Conservation (phyloP, 2,329 filamentous ascomycete genomes). For the Colletotrichum orchidophilum region DNA sequence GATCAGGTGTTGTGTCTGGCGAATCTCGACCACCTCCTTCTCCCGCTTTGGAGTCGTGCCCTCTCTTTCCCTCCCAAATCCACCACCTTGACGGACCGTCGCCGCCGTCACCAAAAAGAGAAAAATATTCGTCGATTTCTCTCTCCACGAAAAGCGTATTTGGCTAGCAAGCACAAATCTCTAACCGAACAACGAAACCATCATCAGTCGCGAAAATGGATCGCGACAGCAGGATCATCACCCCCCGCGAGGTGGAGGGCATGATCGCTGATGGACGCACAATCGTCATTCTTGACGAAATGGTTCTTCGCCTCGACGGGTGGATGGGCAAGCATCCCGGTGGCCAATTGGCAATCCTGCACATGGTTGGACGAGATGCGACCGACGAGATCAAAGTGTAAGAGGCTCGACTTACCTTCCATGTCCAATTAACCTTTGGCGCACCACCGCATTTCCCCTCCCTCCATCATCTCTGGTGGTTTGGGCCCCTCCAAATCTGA, state of each 20-base stretch:
- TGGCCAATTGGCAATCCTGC: constrained; percentile 65
- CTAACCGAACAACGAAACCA: background rate
- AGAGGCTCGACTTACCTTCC: constrained; percentile 34
- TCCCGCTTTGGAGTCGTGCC: background rate
- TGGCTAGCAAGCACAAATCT: background rate
- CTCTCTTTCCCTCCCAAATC: background rate
- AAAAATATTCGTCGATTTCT: background rate
- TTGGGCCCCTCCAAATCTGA: background rate
- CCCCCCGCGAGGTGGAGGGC: constrained; percentile 55
- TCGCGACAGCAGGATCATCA: constrained; percentile 52
- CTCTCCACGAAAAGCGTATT: background rate
- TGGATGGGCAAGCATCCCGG: constrained; percentile 70
- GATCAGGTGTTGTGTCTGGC: background rate
- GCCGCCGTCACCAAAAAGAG: background rate
- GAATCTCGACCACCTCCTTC: background rate
- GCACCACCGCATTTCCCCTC: background rate
- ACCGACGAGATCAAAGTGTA: constrained; percentile 69
- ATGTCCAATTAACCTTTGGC: background rate
- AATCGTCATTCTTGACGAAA: constrained; percentile 65
- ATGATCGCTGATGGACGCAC: constrained; percentile 64
- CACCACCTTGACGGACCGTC: background rate
- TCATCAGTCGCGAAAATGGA: constrained; percentile 39
- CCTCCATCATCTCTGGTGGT: background rate
- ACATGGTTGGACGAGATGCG: constrained; percentile 69
- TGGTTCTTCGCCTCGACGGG: constrained; percentile 62